Evolutionary conservation across 176 grass and related monocot genomes (phyloP).

Genomic region (Oryza coarctata): DNA sequence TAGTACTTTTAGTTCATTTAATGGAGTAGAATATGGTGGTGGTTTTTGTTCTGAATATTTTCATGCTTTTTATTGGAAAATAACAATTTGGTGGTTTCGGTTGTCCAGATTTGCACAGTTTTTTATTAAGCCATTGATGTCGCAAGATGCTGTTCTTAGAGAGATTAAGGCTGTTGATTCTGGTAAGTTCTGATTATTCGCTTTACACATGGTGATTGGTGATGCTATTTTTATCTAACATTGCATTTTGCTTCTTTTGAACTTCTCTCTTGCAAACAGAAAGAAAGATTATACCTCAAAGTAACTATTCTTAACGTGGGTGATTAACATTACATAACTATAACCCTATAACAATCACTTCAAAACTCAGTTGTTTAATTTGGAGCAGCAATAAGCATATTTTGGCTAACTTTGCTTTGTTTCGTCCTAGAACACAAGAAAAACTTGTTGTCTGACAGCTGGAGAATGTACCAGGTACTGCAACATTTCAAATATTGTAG

Average conservation of each 20-base stretch:
- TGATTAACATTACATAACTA: neutral
- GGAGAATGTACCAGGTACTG: conserved; percentile 78
- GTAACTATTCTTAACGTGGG: neutral
- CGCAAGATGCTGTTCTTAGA: conserved; percentile 85
- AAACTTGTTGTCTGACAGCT: conserved; percentile 76
- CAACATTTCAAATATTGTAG: neutral
- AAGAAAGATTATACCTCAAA: neutral
- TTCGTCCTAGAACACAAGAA: conserved; percentile 79
- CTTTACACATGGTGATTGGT: conserved; percentile 15
- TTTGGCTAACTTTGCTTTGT: neutral
- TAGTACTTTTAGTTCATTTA: conserved; percentile 19
- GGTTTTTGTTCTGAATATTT: conserved; percentile 41
- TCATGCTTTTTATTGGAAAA: conserved; percentile 53
- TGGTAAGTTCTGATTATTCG: conserved; percentile 47
- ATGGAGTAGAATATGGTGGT: conserved; percentile 2
- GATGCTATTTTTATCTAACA: conserved; percentile 31
- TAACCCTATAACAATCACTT: neutral
- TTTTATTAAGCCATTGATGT: conserved; percentile 95
- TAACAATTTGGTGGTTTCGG: conserved; percentile 33
- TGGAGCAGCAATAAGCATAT: neutral
- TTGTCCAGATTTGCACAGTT: conserved; percentile 87
- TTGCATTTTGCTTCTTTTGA: conserved; percentile 1
- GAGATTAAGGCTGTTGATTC: conserved; percentile 99
- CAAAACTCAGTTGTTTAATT: conserved; percentile 5
- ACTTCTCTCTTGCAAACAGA: neutral